Conservation (phyloP, 331 rosid genomes). For the Acacia pycnantha region DNA sequence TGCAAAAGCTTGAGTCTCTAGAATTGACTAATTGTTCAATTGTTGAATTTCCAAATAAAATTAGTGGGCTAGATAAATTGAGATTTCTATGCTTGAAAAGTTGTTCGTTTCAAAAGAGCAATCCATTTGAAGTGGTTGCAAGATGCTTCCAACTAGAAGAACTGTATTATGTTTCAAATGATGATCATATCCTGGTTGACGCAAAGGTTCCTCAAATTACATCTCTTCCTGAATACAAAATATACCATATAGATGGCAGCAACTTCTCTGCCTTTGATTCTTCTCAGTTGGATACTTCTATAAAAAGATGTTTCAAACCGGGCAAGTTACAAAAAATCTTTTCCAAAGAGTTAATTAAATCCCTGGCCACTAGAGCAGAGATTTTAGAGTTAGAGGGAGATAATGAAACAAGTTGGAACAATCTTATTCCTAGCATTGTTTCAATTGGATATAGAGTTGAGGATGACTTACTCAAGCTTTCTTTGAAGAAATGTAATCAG, state of each 20-base stretch:
- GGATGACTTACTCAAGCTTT: not conserved
- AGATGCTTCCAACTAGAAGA: not conserved
- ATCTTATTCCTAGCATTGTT: not conserved
- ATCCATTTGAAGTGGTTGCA: not conserved
- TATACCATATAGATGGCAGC: not conserved
- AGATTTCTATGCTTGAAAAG: not conserved
- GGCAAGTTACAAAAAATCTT: not conserved
- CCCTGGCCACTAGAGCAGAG: not conserved
- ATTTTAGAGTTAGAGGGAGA: not conserved
- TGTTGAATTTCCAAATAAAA: not conserved
- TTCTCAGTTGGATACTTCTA: not conserved
- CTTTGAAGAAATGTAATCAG: not conserved
- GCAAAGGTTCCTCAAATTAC: not conserved
- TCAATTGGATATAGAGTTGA: not conserved
- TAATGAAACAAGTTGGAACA: not conserved
- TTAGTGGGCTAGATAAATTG: not conserved
- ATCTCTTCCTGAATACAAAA: not conserved
- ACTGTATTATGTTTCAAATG: not conserved
- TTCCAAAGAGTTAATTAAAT: not conserved
- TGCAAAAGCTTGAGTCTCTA: slow-evolving; percentile 10
- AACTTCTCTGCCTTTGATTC: not conserved
- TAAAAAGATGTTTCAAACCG: not conserved
- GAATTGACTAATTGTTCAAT: slow-evolving; percentile 8
- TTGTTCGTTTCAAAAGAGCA: not conserved
- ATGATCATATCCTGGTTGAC: not conserved